Percentiles rank a stretch among this genome's conserved stretches.
These are phyloP conservation scores for Rhodosporidiobolus odoratus DNA, from an alignment of 768 basidiomycete genomes.

Conservation along the genomic window DNA sequence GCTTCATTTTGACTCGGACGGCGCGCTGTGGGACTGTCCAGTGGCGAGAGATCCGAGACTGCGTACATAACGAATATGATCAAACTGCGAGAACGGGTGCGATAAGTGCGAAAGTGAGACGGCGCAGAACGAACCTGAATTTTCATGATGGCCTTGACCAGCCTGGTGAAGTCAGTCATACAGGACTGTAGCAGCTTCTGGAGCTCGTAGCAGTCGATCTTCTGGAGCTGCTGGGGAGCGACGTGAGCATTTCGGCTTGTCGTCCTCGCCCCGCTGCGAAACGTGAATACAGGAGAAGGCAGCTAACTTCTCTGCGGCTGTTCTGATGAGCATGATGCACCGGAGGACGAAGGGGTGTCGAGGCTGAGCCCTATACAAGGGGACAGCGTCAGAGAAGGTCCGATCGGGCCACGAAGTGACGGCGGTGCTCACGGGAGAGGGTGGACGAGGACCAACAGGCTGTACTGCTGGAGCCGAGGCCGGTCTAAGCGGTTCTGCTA, in stretches of 20 bases:
- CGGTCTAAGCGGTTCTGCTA: neutral
- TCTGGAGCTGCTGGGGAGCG: neutral
- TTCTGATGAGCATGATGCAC: slow-evolving; percentile 1
- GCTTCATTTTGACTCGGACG: neutral
- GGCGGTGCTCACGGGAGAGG: neutral
- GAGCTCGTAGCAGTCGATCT: slow-evolving; percentile 4
- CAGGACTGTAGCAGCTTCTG: neutral
- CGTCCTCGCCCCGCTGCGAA: no score
- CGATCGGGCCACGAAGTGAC: neutral
- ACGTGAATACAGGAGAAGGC: neutral
- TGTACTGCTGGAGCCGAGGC: neutral
- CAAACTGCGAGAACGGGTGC: no score
- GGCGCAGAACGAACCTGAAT: neutral
- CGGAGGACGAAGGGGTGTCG: neutral
- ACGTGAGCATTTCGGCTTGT: neutral
- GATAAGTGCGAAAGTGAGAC: neutral
- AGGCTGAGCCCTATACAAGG: neutral
- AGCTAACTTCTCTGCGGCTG: neutral
- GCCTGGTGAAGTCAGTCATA: neutral
- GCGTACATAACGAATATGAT: no score
- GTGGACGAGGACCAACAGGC: neutral
- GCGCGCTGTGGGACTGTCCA: slow-evolving; percentile 11
- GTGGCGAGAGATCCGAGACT: neutral
- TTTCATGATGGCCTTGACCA: neutral
- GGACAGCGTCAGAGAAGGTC: neutral